Percentiles rank a stretch among this genome's conserved stretches.
Conservation (phyloP, 176 grass and related monocot species). For the Hordeum vulgare region DNA sequence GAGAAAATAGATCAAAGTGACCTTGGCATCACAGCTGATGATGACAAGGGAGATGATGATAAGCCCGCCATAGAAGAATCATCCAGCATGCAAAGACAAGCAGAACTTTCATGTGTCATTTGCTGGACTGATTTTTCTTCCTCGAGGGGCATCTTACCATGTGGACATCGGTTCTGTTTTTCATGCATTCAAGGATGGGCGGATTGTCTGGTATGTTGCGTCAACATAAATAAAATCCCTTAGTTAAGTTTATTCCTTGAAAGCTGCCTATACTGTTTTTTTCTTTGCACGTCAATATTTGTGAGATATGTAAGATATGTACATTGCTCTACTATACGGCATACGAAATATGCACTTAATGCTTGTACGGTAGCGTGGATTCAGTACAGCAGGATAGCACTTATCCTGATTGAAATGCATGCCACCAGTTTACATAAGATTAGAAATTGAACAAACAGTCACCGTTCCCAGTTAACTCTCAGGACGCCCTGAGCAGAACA, state of each 20-base stretch:
- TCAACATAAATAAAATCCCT: not conserved
- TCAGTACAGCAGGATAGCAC: not conserved
- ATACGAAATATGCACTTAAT: not conserved
- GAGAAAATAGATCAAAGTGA: slow-evolving; percentile 20
- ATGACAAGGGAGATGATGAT: slow-evolving; percentile 16
- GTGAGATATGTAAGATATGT: not conserved
- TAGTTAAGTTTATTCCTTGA: not conserved
- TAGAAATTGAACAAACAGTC: not conserved
- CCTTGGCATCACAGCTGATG: slow-evolving; percentile 23
- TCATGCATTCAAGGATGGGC: slow-evolving; percentile 88
- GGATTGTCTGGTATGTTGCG: slow-evolving; percentile 54
- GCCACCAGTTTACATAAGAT: not conserved
- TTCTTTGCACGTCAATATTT: not conserved
- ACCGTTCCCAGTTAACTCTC: not conserved
- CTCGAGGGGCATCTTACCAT: slow-evolving; percentile 79
- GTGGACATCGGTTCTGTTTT: slow-evolving; percentile 93
- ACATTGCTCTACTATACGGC: not conserved
- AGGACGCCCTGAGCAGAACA: not conserved
- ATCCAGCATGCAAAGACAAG: slow-evolving; percentile 28
- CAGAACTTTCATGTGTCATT: slow-evolving; percentile 81
- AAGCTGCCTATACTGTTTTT: not conserved
- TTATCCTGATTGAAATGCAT: not conserved
- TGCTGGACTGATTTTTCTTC: slow-evolving; percentile 88
- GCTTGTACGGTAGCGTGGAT: not conserved
- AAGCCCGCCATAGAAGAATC: not conserved